Base-by-base conservation (phyloP, 2,329 filamentous ascomycete genomes). In the Alternaria tenuissima region DNA sequence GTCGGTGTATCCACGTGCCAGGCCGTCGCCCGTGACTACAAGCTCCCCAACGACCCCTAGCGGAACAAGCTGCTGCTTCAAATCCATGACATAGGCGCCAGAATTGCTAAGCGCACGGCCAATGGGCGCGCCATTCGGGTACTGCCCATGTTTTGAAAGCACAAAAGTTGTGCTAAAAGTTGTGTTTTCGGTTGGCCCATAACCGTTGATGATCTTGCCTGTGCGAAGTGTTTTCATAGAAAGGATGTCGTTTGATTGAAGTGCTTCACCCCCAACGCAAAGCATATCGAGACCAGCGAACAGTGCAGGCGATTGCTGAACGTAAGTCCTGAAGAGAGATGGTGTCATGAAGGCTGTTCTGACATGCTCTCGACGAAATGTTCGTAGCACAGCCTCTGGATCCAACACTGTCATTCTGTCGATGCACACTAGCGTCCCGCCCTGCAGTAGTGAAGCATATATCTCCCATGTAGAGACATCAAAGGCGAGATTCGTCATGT, bases 131-230 rank as follows among this genome's bases (percentile, higher is more conserved):
- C 67, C 48, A 57, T 70, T 57, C 12, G 52, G 30, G 41, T 53
- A 57, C 4, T 41, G 36, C 28, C 44, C 54, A n/a, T n/a, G n/a
- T n/a, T n/a, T 26, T 5, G 36, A 9, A 1, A 57, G 4, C 4
- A 43, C 16, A 65, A 86, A 89, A 0, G 87, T 86, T 4, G 81
- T 79, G 39, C 38, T 43, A 14, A 44, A 61, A 18, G 20, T 62
- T 11, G 63, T 44, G 38, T 55, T 61, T 42, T 71, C 68, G 18
- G 65, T 56, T 1, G 69, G 68, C 4, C 69, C 69, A 24, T 70
- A 72, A 18, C 22, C 59, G 34, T 66, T 66, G 20, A 56, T 36
- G 4, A 67, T 39, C 9, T 63, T 48, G 14, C 52, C 44, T 4
- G 55, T 56, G 18, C 59, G 24, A 16, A 67, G 11, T 34, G 11